Evolutionary conservation across 352 stramenopile genomes (phyloP).

Genomic region (Phytophthora brassicae): DNA sequence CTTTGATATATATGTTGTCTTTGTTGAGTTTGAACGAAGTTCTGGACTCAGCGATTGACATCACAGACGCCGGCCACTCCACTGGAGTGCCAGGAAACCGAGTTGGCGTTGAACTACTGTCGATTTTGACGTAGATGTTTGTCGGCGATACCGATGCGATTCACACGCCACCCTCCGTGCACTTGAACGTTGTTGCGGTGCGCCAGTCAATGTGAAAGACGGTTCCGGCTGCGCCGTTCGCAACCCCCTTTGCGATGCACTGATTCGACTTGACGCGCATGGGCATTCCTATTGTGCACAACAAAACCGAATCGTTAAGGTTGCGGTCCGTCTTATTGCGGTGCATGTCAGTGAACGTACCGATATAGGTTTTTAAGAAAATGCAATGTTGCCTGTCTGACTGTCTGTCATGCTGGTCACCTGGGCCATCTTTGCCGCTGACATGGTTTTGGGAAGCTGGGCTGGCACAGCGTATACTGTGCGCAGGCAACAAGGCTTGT

Average conservation of each 20-base stretch:
- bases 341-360: too few relatives aligned
- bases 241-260: neutral
- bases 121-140: neutral
- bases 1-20: conserved; percentile 6
- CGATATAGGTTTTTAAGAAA: neutral
- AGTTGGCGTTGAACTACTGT: neutral
- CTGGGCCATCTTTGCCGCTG: neutral
- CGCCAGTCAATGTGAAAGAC: neutral
- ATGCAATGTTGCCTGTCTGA: neutral
- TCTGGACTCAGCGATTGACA: conserved; percentile 8
- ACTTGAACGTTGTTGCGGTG: neutral
- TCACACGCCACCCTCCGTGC: neutral
- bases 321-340: too few relatives aligned
- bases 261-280: neutral
- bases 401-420: neutral
- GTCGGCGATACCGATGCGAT: neutral
- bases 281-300: neutral
- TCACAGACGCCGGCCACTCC: conserved; percentile 20
- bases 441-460: neutral
- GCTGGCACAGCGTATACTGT: neutral
- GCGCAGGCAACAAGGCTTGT: too few relatives aligned
- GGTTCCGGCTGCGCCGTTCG: neutral
- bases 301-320: too few relatives aligned
- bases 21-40: neutral
- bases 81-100: conserved; percentile 3